Base-by-base conservation (phyloP, 2,329 filamentous ascomycete genomes). In the Pseudopithomyces chartarum region DNA sequence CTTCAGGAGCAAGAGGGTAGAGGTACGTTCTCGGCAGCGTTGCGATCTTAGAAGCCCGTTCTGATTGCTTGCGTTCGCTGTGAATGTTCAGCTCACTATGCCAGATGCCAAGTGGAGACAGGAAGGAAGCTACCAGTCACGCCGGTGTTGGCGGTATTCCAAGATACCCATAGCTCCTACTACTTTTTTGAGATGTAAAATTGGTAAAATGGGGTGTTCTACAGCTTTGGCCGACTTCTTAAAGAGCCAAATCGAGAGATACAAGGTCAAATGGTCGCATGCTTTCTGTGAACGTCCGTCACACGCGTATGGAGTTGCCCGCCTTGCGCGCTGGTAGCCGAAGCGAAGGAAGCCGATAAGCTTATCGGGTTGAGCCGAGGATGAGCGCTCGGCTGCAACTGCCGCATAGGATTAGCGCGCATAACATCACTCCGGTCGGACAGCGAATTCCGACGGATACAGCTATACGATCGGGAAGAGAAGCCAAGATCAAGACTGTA, bases 1-100 rank as follows among this genome's bases (percentile, higher is more conserved):
- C 91, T 38, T 81, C 64, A 0, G 81, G 65, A 2, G 87, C 87
- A 60, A 96, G 84, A 1, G 87, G 82, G 17, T 79, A 82, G 54
- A 85, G 87, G 76, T 95, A 96, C 15, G 79, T 73, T 1, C 83
- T 76, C 1, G 85, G 83, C 6, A 97, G 84, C 6, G 82, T 83
- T 34, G 83, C 81, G 64, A 97, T 90, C 51, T 90, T 87, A 48
- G 83, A 79, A 15, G 82, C 80, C 39, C 94, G 88, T 74, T 96
- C 87, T 59, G 86, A 78, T 78, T 95, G 90, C 80, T 97, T 97
- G 74, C 86, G 84, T 66, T 86, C 82, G 79, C 92, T 97, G 69
- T 48, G 17, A 58, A 40, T 32, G 53, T 51, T 67, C 55, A 64
- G 61, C 52, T 38, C 64, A 8, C 52, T 50, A 45, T 50, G 47